Base-by-base conservation (phyloP, 768 basidiomycete species). In the Tephrocybe sp. region DNA sequence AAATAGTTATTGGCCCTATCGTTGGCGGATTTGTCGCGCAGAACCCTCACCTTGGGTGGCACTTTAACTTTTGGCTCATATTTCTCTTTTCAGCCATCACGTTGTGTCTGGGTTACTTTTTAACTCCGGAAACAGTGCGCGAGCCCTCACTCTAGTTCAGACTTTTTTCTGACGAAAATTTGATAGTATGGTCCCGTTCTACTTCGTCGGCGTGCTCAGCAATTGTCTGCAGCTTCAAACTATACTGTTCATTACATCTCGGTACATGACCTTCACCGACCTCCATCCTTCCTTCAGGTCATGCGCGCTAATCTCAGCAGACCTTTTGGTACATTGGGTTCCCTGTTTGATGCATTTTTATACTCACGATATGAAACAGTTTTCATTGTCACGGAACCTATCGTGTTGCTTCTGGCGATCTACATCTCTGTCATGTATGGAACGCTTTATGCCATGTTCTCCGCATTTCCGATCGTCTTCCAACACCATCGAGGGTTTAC, bases 41-140 rank as follows among this genome's bases (percentile, higher is more conserved):
- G 63, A 70, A 73, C 45, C 64, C 68, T 9, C 65, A 58, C 19
- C 70, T 81, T 9, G 79, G 78, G 16, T 87, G 83, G 82, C 73
- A 76, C 34, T 82, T 81, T 60, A 78, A 79, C 46, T 86, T 85
- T 62, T 84, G 83, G 82, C 69, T 86, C 49, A 80, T 80, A 70
- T 73, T 83, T 56, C 76, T 80, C 17, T 73, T 82, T 51, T 72
- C 82, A 12, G 68, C 56, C 3, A 46, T 78, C 43, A 76, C 75
- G 16, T 67, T 79, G 16, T 50, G 77, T 20, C 57, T 72, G 3
- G 76, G 77, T 4, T 72, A 79, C 47, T 65, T 83, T 46, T 33
- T 71, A 41, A 74, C 78, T 12, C 78, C 82, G 7, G 84, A 87
- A 67, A 85, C 84, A 51, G 82, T 79, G 60, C 32, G 72, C 45